Evolutionary conservation across 768 basidiomycete species (phyloP), one percentile per base, ranked within the genome.

Genomic region (Lepiota brunneoincarnata): DNA sequence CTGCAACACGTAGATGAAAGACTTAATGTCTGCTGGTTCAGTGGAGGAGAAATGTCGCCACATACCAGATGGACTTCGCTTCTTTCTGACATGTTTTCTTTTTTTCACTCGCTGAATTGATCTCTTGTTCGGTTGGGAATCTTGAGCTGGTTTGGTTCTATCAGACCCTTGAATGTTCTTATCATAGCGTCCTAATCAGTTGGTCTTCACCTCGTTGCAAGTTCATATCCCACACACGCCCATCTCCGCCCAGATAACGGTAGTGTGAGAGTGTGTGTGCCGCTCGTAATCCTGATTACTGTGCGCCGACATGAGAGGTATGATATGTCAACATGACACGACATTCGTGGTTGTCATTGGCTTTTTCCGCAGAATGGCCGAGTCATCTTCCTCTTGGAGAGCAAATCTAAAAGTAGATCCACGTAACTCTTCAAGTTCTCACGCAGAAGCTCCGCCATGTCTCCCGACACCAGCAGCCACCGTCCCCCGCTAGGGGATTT

Each of bases 21-120:
- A 81, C 81, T 82, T 87, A 90, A 90, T 91, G 87, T 87, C 76
- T 69, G 64, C 65, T 59, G 54, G 60, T 63, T 59, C 59, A 18
- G 38, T 18, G 35, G 43, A 37, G 26, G 51, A 39, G 40, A 54
- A 11, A 10, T 61, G 44, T 58, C 56, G 56, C 63, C 58, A 50
- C 58, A 57, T 62, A 59, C 59, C 56, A 28, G 59, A 61, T 54
- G 72, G 69, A 77, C 79, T 82, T 82, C 80, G 79, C 80, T 79
- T 78, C 75, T 72, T 72, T 77, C 79, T 72, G 62, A 81, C 78
- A 82, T 67, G 53, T 60, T 51, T 55, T 48, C 44, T 34, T 26
- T 24, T n/a, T 23, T 38, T 26, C 2, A 20, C 26, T 9, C 24
- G 26, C 26, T 28, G n/a, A n/a, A n/a, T n/a, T n/a, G n/a, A n/a